Evolutionary conservation across 805 yeast genomes (phyloP).

Genomic region (Candida xiaguanensis): DNA sequence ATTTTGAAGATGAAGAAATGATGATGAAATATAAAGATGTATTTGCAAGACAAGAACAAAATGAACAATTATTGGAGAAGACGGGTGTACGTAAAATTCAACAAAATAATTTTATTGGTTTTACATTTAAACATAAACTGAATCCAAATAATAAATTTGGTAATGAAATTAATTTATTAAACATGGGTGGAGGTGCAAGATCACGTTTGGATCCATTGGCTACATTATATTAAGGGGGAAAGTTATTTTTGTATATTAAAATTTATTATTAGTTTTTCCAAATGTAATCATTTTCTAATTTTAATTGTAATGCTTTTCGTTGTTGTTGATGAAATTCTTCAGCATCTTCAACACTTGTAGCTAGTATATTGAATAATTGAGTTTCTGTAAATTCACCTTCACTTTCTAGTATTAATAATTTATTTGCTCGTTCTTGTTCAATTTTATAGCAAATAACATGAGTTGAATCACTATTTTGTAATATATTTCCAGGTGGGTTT

Average conservation of each 20-base stretch:
- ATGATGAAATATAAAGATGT: conserved; percentile 98
- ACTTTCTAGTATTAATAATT: conserved; percentile 68
- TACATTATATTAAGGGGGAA: conserved; percentile 30
- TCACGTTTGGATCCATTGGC: conserved; percentile 40
- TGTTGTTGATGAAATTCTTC: conserved; percentile 43
- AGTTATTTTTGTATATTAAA: conserved; percentile 1
- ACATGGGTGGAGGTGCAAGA: conserved; percentile 15
- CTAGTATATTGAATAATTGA: conserved; percentile 51
- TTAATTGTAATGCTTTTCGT: conserved; percentile 41
- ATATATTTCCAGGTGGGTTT: conserved; percentile 45
- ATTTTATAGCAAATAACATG: conserved; percentile 66
- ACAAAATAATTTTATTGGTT: conserved; percentile 74
- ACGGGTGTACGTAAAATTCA: conserved; percentile 32
- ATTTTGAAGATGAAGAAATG: conserved; percentile 91
- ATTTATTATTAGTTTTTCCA: conserved; percentile 38
- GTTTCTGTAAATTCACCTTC: conserved; percentile 63
- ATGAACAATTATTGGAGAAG: conserved; percentile 73
- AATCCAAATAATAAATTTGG: conserved; percentile 50
- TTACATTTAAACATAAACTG: conserved; percentile 85
- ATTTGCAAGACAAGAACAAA: conserved; percentile 82
- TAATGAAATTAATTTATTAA: conserved; percentile 33
- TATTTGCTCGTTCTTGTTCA: conserved; percentile 45
- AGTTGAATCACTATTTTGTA: conserved; percentile 47
- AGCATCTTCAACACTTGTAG: conserved; percentile 46
- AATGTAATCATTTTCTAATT: conserved; percentile 51